phyloP scores from a whole-genome alignment of 2,329 filamentous ascomycete genomes.

The Botrytis deweyae region DNA sequence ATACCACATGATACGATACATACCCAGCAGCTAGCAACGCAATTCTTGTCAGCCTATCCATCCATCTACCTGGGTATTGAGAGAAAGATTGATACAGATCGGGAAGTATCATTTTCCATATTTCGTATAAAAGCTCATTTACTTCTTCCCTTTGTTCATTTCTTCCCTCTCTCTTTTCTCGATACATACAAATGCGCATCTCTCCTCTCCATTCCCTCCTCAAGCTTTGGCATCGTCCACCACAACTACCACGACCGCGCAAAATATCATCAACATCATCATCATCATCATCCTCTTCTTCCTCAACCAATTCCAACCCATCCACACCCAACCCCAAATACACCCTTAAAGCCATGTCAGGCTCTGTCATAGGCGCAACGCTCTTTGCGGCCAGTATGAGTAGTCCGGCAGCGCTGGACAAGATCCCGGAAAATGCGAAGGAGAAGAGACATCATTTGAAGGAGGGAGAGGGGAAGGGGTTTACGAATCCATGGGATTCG shows the following conservation, averaged over 20 bases:
- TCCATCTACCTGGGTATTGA: not conserved
- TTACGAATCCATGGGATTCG: slow-evolving; percentile 58
- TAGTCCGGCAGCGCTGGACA: slow-evolving; percentile 30
- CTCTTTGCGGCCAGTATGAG: slow-evolving; percentile 34
- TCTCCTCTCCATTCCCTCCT: slow-evolving; percentile 40
- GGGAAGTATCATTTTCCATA: not conserved
- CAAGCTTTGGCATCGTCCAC: slow-evolving; percentile 30
- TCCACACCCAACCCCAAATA: slow-evolving; percentile 10
- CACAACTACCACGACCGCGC: not conserved
- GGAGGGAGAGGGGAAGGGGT: slow-evolving; percentile 52
- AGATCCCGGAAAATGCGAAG: slow-evolving; percentile 39
- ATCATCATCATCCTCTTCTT: not conserved
- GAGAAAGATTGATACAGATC: not conserved
- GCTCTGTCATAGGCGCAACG: slow-evolving; percentile 28
- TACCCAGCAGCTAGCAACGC: not conserved
- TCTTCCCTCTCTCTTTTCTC: not conserved
- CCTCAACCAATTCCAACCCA: not conserved
- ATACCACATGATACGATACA: not conserved
- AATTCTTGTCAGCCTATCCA: not conserved
- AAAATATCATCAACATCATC: not conserved
- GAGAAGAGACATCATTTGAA: slow-evolving; percentile 52
- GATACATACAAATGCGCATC: slow-evolving; percentile 47
- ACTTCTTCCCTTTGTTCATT: not conserved
- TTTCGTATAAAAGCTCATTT: not conserved
- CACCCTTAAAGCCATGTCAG: slow-evolving; percentile 27